A percentile compares a stretch with the other conserved stretches of the same genome.
These are phyloP conservation scores for Ceratobasidium sp. DNA, from an alignment of 1,284 basidiomycete genomes.

Conservation along the genomic window DNA sequence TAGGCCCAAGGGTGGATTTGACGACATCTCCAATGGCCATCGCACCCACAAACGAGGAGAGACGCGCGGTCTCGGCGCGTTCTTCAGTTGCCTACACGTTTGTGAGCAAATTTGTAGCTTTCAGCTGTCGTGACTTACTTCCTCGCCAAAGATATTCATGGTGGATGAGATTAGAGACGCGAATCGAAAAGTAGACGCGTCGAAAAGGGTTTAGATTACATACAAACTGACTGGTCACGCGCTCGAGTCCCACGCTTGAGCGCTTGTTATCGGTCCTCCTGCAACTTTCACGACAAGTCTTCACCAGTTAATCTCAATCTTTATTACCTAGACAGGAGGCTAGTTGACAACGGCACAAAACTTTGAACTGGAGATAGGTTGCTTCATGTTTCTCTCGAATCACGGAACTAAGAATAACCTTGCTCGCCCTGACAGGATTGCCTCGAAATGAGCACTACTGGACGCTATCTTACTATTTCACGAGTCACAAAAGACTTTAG, in stretches of 20 bases:
- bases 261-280: neutral
- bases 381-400: neutral
- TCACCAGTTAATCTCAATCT: neutral
- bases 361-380: neutral
- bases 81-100: constrained; percentile 89
- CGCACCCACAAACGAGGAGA: constrained; percentile 97
- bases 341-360: neutral
- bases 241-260: neutral
- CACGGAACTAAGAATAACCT: neutral
- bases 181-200: constrained; percentile 41
- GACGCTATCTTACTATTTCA: constrained; percentile 17
- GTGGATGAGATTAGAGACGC: constrained; percentile 31
- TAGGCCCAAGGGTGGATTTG: constrained; percentile 97
- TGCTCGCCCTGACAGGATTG: neutral
- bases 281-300: neutral
- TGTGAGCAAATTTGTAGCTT: constrained; percentile 2
- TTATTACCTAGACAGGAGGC: neutral
- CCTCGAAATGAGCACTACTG: constrained; percentile 5
- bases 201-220: constrained; percentile 41
- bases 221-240: constrained; percentile 4
- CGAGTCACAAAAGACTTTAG: constrained; percentile 33
- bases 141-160: constrained; percentile 61
- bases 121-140: constrained; percentile 51
- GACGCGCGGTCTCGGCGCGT: constrained; percentile 97
- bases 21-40: constrained; percentile 97